Evolutionary conservation across 148 eudicot genomes (phyloP), one percentile per base, ranked within the genome.

Genomic region (Bassia scoparia): DNA sequence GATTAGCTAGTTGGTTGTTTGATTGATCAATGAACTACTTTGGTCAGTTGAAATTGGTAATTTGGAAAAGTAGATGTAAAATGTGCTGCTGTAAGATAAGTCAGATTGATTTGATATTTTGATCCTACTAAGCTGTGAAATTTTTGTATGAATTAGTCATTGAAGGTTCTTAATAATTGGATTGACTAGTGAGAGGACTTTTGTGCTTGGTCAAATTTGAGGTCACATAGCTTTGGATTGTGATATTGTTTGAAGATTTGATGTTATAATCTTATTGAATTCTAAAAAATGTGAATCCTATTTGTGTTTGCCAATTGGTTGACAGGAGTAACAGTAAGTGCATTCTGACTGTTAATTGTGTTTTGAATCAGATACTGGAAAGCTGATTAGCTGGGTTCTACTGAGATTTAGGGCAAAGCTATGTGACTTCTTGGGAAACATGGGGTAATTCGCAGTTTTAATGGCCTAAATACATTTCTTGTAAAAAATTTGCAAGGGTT

Each of bases 321-420:
- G 18, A 16, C 53, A 20, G 26, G 56, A 21, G 0, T 61, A 67
- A 27, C 67, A 41, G 46, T 38, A 16, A 43, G 43, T 70, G 56
- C 30, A 38, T 68, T 33, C 62, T 69, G 49, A 74, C 21, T 69
- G n/a, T 8, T 58, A 23, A 17, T n/a, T 24, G 17, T 56, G 24
- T 66, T 66, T 16, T 30, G 37, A 50, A 2, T 34, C 83, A 95
- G 99, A 91, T 72, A 69, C 86, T 11, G 97, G 99, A 60, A 91
- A 88, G 87, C 88, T 92, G 49, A 87, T 95, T 66, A 95, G 97
- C 37, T 95, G 99, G 99, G 99, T 70, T 95, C 99, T 52, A 86
- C 97, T 13, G 97, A 91, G 99, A 95, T 84, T 83, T 87, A 72
- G 98, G 99, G 78, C 99, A 89, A 74, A 91, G 97, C 84, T 95